Percentiles rank a stretch among this genome's conserved stretches.
These are phyloP conservation scores for Allantophomopsis lycopodina DNA, from an alignment of 2,329 filamentous ascomycete genomes.

Conservation along the genomic window DNA sequence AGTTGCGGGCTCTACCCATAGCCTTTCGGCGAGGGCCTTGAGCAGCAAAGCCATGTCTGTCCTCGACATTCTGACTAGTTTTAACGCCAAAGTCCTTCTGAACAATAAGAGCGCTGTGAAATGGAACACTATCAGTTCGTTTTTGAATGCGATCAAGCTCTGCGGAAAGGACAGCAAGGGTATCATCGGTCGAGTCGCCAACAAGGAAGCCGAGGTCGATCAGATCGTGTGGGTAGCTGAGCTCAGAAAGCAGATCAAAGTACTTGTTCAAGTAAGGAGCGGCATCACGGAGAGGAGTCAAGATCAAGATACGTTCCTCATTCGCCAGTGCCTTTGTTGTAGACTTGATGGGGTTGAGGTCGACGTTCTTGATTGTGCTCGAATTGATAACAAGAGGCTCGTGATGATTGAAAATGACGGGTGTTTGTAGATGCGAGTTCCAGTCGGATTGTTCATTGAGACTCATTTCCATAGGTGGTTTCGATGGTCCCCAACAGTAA, in stretches of 20 bases:
- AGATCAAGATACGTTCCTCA: slow-evolving; percentile 76
- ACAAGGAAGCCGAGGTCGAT: slow-evolving; percentile 95
- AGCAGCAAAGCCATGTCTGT: slow-evolving; percentile 73
- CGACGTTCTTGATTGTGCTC: slow-evolving; percentile 61
- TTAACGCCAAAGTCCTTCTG: slow-evolving; percentile 72
- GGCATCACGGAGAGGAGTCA: slow-evolving; percentile 88
- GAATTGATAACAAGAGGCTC: slow-evolving; percentile 75
- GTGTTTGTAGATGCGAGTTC: slow-evolving; percentile 79
- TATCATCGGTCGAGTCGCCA: slow-evolving; percentile 84
- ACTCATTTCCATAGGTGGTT: slow-evolving; percentile 92
- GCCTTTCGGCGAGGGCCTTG: slow-evolving; percentile 84
- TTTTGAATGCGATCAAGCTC: slow-evolving; percentile 85
- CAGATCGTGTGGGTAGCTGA: slow-evolving; percentile 88
- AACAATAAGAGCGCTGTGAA: slow-evolving; percentile 72
- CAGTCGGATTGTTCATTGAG: slow-evolving; percentile 82
- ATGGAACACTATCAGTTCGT: slow-evolving; percentile 65
- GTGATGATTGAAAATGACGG: slow-evolving; percentile 94
- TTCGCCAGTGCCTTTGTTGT: slow-evolving; percentile 67
- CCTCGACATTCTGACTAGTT: slow-evolving; percentile 59
- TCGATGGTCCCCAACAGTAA: slow-evolving; percentile 91
- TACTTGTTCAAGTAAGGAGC: slow-evolving; percentile 72
- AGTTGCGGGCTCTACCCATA: slow-evolving; percentile 86
- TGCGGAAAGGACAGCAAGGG: slow-evolving; percentile 67
- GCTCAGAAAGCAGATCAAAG: slow-evolving; percentile 79
- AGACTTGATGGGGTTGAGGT: slow-evolving; percentile 76